Evolutionary conservation across 139 green algal species (phyloP), one percentile per base, ranked within the genome.

Genomic region (Chlamydomonas sp.): DNA sequence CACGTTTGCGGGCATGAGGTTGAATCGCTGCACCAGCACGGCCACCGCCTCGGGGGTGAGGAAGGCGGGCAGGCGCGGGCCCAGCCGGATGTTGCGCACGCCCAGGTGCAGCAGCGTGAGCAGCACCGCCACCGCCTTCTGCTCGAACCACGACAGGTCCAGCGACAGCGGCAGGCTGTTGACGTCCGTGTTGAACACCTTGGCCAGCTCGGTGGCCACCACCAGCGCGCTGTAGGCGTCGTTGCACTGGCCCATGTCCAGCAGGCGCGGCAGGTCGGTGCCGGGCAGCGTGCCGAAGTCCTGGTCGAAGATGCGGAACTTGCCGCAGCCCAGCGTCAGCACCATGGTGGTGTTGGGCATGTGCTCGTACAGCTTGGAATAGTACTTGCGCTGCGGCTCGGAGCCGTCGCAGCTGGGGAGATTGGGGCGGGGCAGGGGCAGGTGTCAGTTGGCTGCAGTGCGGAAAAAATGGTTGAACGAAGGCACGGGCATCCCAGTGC

Each of bases 241-340:
- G 85, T 95, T 95, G 92, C 92, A 94, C 90, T 96, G 94, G n/a
- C 95, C 95, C 93, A 97, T 96, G 94, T 97, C 95, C 89, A 97
- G 76, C 91, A 97, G 92, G 75, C 95, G 92, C 1, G 95, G 95
- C 83, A 97, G 85, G 5, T 83, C 73, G 14, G 92, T 96, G 88
- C 84, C 91, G 0, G 84, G 84, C 79, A 97, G 85, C 12, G 49
- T 94, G 78, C 95, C 81, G 77, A 94, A 95, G 67, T 93, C 89
- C 86, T 95, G 93, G 86, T 95, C 90, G 83, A 93, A 93, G 77
- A 97, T 90, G 64, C 95, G 92, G 88, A 94, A 97, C 93, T 97
- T 97, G 85, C 90, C 94, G 87, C 95, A 97, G 59, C 93, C 95
- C 77, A 97, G 86, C 5, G 94, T 96, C 9, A 97, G 83, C 7